Percentiles rank a stretch among this genome's conserved stretches.
These are phyloP conservation scores for Sarocladium brachiariae DNA, from an alignment of 2,329 filamentous ascomycete species.

Conservation along the genomic window DNA sequence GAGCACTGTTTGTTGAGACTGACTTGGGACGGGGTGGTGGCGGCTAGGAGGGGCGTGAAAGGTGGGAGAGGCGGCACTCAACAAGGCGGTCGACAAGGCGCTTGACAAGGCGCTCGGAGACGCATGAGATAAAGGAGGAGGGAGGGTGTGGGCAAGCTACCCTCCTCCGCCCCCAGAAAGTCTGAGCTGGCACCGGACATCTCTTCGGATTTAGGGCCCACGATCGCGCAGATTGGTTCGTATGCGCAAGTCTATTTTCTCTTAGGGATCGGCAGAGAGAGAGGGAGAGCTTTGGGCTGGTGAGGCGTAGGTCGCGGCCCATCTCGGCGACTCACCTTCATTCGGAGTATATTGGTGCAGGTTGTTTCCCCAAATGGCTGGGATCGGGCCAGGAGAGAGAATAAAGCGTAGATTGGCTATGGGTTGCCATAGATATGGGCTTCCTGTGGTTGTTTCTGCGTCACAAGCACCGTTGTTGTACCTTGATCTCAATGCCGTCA, in stretches of 20 bases:
- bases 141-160: neutral
- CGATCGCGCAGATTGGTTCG: neutral
- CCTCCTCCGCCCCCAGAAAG: neutral
- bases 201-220: neutral
- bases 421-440: no score
- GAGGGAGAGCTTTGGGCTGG: neutral
- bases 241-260: neutral
- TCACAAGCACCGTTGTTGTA: no score
- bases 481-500: no score
- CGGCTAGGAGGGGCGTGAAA: no score
- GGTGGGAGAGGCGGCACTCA: no score
- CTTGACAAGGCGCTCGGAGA: neutral
- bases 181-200: neutral
- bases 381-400: no score
- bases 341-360: neutral
- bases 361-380: neutral
- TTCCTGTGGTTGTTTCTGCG: no score
- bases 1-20: no score
- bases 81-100: neutral
- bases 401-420: no score
- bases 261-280: neutral
- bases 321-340: neutral
- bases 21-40: neutral
- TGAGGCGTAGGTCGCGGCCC: neutral
- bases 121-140: neutral